Conservation (phyloP, 768 basidiomycete genomes). For the Infundibulicybe gibba region DNA sequence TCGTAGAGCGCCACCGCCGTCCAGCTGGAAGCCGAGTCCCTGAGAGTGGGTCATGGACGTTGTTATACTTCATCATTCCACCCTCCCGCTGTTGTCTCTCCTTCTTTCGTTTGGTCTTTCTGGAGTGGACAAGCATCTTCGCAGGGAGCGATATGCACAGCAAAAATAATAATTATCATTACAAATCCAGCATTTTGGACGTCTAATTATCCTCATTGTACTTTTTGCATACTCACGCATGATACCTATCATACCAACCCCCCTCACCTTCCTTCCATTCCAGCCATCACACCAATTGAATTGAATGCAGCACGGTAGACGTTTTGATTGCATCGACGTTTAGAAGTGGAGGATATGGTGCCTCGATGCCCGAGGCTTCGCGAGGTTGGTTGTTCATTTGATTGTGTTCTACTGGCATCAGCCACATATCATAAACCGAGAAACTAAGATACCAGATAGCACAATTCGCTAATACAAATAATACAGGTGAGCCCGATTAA, state of each 20-base stretch:
- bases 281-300: not conserved
- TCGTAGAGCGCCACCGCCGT: conserved; percentile 48
- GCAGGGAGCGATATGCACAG: not conserved
- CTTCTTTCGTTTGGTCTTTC: not conserved
- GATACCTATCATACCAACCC: conserved; percentile 9
- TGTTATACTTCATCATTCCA: conserved; percentile 3
- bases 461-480: too few relatives aligned
- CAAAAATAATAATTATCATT: conserved; percentile 10
- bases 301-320: not conserved
- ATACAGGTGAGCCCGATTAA: too few relatives aligned
- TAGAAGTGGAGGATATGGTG: not conserved
- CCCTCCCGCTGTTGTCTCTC: not conserved
- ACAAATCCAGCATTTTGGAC: conserved; percentile 12
- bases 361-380: not conserved
- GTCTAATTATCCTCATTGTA: conserved; percentile 19
- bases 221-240: conserved; percentile 20
- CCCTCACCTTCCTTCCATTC: not conserved
- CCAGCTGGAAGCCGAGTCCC: conserved; percentile 53
- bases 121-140: not conserved
- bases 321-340: not conserved
- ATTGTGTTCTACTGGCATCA: too few relatives aligned
- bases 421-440: not conserved
- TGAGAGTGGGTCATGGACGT: conserved; percentile 9
- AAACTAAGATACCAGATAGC: not conserved
- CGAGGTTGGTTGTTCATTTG: too few relatives aligned